Evolutionary conservation across 2,329 filamentous ascomycete species (phyloP).

Genomic region (Hymenoscyphus repandus): DNA sequence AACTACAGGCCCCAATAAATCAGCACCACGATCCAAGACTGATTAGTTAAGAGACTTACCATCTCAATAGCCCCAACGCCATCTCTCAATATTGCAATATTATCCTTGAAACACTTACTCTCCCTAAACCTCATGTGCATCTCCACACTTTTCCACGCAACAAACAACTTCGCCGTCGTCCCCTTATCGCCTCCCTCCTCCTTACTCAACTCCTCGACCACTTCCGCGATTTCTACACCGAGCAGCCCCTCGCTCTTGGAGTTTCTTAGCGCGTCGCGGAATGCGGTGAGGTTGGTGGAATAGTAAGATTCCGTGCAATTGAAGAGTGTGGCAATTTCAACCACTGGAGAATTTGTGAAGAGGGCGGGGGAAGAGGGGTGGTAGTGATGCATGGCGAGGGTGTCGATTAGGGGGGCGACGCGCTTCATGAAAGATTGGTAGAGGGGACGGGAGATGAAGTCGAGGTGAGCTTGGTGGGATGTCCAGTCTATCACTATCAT

Average conservation of each 20-base stretch:
- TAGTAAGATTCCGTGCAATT: background rate
- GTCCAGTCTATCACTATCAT: conserved; percentile 38
- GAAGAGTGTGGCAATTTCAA: background rate
- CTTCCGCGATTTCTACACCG: background rate
- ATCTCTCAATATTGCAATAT: conserved; percentile 16
- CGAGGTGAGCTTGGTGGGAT: conserved; percentile 33
- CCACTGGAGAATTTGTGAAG: background rate
- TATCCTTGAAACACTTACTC: conserved; percentile 18
- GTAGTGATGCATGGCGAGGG: conserved; percentile 16
- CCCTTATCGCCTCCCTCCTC: conserved; percentile 10
- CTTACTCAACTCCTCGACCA: conserved; percentile 37
- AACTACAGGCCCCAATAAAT: too few relatives aligned
- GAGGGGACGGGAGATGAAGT: conserved; percentile 33
- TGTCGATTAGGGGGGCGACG: conserved; percentile 8
- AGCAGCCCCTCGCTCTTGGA: background rate
- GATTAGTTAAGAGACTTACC: conserved; percentile 1
- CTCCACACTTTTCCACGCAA: conserved; percentile 24
- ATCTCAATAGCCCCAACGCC: conserved; percentile 16
- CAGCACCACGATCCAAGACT: too few relatives aligned
- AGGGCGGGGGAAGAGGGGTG: background rate
- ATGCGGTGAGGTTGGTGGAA: background rate
- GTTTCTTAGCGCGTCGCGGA: background rate
- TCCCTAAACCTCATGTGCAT: conserved; percentile 22
- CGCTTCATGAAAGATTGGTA: conserved; percentile 35
- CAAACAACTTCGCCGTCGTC: conserved; percentile 13